Percentiles rank a stretch among this genome's conserved stretches.
Evolutionary conservation across 2,329 filamentous ascomycete species (phyloP).

Genomic region (Nemania bipapillata): DNA sequence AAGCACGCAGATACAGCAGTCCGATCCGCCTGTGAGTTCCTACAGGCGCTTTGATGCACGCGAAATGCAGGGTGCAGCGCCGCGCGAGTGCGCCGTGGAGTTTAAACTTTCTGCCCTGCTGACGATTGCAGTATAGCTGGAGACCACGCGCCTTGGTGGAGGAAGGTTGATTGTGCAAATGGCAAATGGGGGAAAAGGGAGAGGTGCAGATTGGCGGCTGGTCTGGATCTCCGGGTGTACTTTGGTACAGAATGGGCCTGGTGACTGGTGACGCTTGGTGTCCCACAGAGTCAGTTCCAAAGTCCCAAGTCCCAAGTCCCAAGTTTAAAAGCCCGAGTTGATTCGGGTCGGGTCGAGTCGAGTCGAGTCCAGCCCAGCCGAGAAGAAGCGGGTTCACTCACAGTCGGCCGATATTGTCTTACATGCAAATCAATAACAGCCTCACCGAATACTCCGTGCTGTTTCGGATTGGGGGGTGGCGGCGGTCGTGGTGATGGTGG

Average conservation of each 20-base stretch:
- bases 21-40: conserved; percentile 23
- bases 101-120: conserved; percentile 26
- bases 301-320: too few relatives aligned
- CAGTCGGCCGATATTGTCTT: conserved; percentile 10
- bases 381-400: not conserved
- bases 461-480: not conserved
- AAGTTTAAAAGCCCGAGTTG: conserved; percentile 16
- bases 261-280: conserved; percentile 16
- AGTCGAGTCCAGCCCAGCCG: not conserved
- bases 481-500: too few relatives aligned
- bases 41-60: conserved; percentile 27
- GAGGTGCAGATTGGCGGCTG: conserved; percentile 22
- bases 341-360: not conserved
- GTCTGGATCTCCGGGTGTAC: conserved; percentile 27
- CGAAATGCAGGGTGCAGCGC: conserved; percentile 24
- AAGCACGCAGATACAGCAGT: not conserved
- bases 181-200: not conserved
- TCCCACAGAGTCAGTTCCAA: too few relatives aligned
- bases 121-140: conserved; percentile 10
- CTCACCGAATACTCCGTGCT: not conserved
- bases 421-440: conserved; percentile 1
- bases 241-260: too few relatives aligned
- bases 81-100: conserved; percentile 17
- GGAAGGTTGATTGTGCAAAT: conserved; percentile 16
- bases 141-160: conserved; percentile 21